These are phyloP conservation scores for Mycena vitilis DNA, from an alignment of 768 basidiomycete genomes.

Conservation along the genomic window DNA sequence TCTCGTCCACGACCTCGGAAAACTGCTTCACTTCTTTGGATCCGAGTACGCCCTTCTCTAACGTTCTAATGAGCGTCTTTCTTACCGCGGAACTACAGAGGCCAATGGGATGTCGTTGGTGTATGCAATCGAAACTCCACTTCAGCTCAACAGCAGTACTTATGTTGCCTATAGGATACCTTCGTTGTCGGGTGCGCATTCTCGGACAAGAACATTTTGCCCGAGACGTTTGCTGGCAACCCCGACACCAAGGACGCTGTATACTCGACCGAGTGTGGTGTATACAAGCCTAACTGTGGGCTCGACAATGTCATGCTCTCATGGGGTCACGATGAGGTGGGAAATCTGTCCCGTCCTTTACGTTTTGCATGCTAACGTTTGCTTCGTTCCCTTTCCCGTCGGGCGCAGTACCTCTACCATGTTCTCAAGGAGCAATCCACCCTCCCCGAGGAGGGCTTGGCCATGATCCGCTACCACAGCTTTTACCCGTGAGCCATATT, in stretches of 20 bases:
- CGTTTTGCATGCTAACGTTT: neutral
- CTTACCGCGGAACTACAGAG: slow-evolving; percentile 40
- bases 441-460: slow-evolving; percentile 83
- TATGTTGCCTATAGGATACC: slow-evolving; percentile 60
- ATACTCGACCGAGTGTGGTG: slow-evolving; percentile 73
- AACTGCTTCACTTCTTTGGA: slow-evolving; percentile 85
- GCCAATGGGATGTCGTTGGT: slow-evolving; percentile 96
- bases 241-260: slow-evolving; percentile 64
- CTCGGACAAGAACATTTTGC: slow-evolving; percentile 84
- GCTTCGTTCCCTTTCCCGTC: neutral
- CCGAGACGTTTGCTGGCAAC: slow-evolving; percentile 66
- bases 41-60: slow-evolving; percentile 54
- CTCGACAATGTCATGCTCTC: slow-evolving; percentile 83
- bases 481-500: slow-evolving; percentile 79
- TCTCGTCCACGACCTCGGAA: slow-evolving; percentile 78
- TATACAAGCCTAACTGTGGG: slow-evolving; percentile 83
- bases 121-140: slow-evolving; percentile 52
- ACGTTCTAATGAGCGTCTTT: neutral
- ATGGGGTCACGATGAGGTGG: slow-evolving; percentile 66
- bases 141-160: neutral
- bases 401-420: slow-evolving; percentile 79
- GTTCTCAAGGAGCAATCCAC: slow-evolving; percentile 86
- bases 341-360: slow-evolving; percentile 34
- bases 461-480: slow-evolving; percentile 95
- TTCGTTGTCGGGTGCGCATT: slow-evolving; percentile 87